A percentile compares a stretch with the other conserved stretches of the same genome.
phyloP scores from a whole-genome alignment of 495 filamentous ascomycete genomes.

The Xylona heveae region DNA sequence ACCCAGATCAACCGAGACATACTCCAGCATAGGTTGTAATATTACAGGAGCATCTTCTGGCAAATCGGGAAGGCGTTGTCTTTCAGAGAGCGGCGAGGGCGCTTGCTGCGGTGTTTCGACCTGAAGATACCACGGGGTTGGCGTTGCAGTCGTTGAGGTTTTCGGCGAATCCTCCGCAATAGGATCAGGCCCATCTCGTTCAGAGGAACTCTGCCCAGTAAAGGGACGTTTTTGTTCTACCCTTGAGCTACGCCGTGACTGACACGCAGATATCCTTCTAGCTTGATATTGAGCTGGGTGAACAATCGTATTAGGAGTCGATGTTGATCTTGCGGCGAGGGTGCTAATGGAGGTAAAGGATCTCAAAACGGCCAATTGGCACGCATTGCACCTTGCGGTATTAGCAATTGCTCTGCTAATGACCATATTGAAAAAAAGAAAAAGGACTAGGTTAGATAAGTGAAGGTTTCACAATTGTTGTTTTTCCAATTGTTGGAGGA shows the following conservation, averaged over 20 bases:
- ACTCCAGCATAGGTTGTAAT: constrained; percentile 50
- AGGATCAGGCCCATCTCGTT: not conserved
- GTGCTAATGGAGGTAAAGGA: not conserved
- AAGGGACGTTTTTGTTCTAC: not conserved
- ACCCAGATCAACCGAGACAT: constrained; percentile 60
- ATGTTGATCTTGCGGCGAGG: too few relatives aligned
- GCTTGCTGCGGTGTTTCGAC: constrained; percentile 27
- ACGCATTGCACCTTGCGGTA: not conserved
- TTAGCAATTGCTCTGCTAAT: not conserved
- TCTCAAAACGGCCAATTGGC: constrained; percentile 1
- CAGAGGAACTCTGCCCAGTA: not conserved
- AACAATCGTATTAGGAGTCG: not conserved
- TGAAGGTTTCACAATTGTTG: too few relatives aligned
- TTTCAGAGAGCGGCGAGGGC: constrained; percentile 30
- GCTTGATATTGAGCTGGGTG: not conserved
- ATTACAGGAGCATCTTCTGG: constrained; percentile 54
- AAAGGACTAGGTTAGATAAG: too few relatives aligned
- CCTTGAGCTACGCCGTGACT: too few relatives aligned
- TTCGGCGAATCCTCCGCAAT: not conserved
- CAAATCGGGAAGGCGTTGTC: constrained; percentile 50
- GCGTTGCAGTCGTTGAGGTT: not conserved
- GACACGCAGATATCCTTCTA: not conserved
- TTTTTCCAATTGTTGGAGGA: too few relatives aligned
- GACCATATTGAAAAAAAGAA: too few relatives aligned
- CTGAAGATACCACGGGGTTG: constrained; percentile 73